Evolutionary conservation across 1,284 basidiomycete species (phyloP).

Genomic region (Neotropicomus parvogracilis): DNA sequence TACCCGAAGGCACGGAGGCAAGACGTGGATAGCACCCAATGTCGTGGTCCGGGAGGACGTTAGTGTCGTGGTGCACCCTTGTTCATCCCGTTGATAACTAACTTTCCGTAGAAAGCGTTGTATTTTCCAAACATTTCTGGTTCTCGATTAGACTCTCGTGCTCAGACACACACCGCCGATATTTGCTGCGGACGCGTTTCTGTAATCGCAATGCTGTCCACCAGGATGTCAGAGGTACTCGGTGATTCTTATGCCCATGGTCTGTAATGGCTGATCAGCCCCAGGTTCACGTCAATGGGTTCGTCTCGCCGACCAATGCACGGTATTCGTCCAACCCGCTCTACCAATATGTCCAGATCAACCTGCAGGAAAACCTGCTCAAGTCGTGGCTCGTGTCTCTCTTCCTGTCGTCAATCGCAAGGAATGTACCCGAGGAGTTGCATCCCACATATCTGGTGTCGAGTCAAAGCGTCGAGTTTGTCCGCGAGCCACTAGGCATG

Average conservation of each 20-base stretch:
- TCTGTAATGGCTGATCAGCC: conserved; percentile 6
- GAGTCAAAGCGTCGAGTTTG: conserved; percentile 73
- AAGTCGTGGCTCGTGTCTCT: conserved; percentile 87
- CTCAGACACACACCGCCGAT: conserved; percentile 71
- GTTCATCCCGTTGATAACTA: conserved; percentile 6
- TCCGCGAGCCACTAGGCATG: conserved; percentile 81
- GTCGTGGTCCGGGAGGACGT: conserved; percentile 86
- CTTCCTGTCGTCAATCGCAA: conserved; percentile 73
- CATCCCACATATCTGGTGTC: conserved; percentile 83
- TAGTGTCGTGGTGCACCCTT: conserved; percentile 32
- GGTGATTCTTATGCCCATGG: background rate
- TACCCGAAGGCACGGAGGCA: conserved; percentile 82
- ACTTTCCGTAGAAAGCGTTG: conserved; percentile 64
- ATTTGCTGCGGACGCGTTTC: conserved; percentile 76
- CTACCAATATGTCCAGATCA: conserved; percentile 87
- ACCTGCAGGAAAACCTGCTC: conserved; percentile 86
- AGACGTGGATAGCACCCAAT: conserved; percentile 91
- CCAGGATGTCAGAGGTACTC: conserved; percentile 80
- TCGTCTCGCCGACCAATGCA: conserved; percentile 61
- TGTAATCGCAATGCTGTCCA: conserved; percentile 77
- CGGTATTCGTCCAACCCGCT: conserved; percentile 59
- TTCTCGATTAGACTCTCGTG: conserved; percentile 54
- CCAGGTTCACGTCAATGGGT: conserved; percentile 80
- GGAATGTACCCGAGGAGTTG: conserved; percentile 57
- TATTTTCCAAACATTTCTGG: conserved; percentile 92